Evolutionary conservation across 306 rosid genomes (phyloP).

Genomic region (Trifolium pratense): DNA sequence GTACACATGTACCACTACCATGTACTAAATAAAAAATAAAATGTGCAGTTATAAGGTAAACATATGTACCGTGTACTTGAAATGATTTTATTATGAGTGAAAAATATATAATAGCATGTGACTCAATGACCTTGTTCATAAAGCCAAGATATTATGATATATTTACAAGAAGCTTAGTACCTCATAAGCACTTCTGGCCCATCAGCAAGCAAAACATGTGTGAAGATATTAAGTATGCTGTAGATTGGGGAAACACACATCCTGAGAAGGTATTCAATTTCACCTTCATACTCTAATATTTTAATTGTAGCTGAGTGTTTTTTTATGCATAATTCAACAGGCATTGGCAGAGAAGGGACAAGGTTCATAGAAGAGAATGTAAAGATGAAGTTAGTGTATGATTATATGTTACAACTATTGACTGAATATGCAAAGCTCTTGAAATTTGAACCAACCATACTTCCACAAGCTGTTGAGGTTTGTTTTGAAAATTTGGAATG

Average conservation of each 20-base stretch:
- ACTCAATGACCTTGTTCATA: conserved; percentile 11
- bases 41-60: too few species aligned
- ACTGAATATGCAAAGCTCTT: conserved; percentile 49
- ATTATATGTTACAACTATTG: conserved; percentile 45
- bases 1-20: too few species aligned
- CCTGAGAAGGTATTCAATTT: neutral
- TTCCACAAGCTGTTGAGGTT: conserved; percentile 40
- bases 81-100: too few species aligned
- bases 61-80: too few species aligned
- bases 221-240: conserved; percentile 8
- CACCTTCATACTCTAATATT: neutral
- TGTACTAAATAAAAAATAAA: too few species aligned
- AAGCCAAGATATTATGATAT: neutral
- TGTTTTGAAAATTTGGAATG: conserved; percentile 48
- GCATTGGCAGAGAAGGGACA: conserved; percentile 50
- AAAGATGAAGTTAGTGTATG: conserved; percentile 45
- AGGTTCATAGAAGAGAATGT: conserved; percentile 44
- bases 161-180: conserved; percentile 8
- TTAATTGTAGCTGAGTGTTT: neutral
- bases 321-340: conserved; percentile 5
- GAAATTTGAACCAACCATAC: conserved; percentile 48
- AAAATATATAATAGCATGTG: conserved; percentile 21
- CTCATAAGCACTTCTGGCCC: conserved; percentile 8
- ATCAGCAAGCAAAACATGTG: neutral
- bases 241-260: conserved; percentile 7